A percentile compares a stretch with the other conserved stretches of the same genome.
Conservation (phyloP, 345 rosid genomes). For the Eucalyptus virginea region DNA sequence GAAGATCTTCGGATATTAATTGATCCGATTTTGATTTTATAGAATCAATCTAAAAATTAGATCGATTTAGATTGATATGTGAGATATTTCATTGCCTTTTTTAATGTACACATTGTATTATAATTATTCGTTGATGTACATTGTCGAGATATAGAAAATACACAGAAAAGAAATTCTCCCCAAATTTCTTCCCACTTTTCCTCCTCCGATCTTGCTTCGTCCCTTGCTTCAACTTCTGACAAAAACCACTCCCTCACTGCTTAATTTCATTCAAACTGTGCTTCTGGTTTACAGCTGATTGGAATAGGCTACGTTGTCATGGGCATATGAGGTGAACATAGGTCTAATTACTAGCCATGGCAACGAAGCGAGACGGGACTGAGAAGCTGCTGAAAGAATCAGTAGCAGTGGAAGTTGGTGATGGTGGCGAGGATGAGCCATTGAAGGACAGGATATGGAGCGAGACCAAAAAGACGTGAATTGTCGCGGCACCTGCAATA, state of each 20-base stretch:
- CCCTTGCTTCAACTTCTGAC: no score
- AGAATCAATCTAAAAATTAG: no score
- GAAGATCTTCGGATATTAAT: no score
- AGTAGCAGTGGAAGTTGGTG: neutral
- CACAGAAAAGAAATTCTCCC: no score
- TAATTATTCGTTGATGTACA: no score
- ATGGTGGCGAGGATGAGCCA: neutral
- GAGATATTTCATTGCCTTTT: no score
- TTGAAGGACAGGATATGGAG: conserved; percentile 26
- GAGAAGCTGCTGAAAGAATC: conserved; percentile 3
- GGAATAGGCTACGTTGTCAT: neutral
- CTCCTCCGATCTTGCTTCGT: no score
- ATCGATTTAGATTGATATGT: no score
- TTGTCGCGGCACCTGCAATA: conserved; percentile 65
- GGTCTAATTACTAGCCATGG: neutral
- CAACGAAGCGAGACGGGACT: conserved; percentile 6
- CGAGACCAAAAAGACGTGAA: conserved; percentile 53
- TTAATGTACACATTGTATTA: no score
- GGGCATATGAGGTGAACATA: neutral
- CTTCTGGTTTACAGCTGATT: neutral
- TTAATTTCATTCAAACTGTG: neutral
- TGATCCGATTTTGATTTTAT: no score
- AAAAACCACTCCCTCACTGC: neutral
- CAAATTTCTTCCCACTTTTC: no score
- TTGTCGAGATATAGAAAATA: no score